phyloP scores from a whole-genome alignment of 73 alveolate species.

The Paramecium biaurelia region DNA sequence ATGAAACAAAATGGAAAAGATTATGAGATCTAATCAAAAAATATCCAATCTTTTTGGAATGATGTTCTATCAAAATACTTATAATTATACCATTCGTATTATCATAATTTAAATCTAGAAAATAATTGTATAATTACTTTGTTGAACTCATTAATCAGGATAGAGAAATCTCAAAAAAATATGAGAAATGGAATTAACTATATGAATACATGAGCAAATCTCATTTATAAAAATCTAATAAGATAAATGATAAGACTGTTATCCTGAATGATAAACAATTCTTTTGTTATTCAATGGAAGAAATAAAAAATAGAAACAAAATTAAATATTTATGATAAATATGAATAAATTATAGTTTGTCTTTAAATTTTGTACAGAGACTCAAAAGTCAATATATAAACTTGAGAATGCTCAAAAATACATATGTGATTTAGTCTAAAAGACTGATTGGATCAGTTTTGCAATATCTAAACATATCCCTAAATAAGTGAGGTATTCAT shows the following conservation, averaged over 20 bases:
- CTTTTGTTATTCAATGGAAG: not conserved
- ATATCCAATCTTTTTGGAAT: not conserved
- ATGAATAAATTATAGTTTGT: conserved; percentile 10
- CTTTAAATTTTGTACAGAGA: not conserved
- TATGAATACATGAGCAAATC: not conserved
- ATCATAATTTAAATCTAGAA: not conserved
- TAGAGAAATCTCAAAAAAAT: not conserved
- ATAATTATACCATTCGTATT: not conserved
- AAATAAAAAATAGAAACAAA: not conserved
- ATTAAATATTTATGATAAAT: not conserved
- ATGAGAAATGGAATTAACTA: not conserved
- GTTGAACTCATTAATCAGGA: not conserved
- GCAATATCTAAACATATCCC: conserved; percentile 56
- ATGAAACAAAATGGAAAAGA: not conserved
- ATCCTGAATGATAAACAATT: not conserved
- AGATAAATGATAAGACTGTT: not conserved
- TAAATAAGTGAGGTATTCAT: conserved; percentile 13
- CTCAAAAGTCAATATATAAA: conserved; percentile 41
- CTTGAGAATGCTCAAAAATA: conserved; percentile 45
- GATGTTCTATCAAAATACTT: not conserved
- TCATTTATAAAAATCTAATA: not conserved
- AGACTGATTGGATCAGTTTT: conserved; percentile 59
- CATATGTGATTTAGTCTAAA: conserved; percentile 18
- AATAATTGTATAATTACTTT: not conserved
- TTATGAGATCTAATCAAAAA: not conserved